A percentile compares a stretch with the other conserved stretches of the same genome.
Evolutionary conservation across 441 rosid genomes (phyloP).

Genomic region (Aleurites moluccanus): DNA sequence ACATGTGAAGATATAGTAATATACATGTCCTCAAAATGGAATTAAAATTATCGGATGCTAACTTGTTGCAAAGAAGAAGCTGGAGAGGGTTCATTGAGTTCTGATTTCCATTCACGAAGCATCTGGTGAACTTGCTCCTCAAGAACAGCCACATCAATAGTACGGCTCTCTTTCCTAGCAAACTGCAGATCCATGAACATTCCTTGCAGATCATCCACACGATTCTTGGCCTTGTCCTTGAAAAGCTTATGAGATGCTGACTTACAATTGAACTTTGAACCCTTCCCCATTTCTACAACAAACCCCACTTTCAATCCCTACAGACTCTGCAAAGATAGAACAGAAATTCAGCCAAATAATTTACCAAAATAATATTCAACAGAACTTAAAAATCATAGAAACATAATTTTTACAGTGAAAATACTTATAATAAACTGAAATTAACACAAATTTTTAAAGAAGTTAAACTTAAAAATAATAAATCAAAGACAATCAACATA

Average conservation of each 20-base stretch:
- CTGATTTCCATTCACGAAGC: constrained; percentile 99
- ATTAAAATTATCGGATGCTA: constrained; percentile 30
- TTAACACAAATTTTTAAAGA: too few relatives aligned
- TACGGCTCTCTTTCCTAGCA: constrained; percentile 90
- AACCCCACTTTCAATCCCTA: too few relatives aligned
- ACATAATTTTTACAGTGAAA: neutral
- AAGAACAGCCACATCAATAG: constrained; percentile 64
- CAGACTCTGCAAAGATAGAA: constrained; percentile 4
- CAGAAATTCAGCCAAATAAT: neutral
- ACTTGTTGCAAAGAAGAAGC: constrained; percentile 97
- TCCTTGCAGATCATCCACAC: constrained; percentile 97
- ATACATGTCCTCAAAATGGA: constrained; percentile 27
- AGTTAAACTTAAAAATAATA: neutral
- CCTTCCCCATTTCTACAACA: constrained; percentile 36
- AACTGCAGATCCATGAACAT: constrained; percentile 86
- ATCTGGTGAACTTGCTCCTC: constrained; percentile 99
- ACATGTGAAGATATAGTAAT: constrained; percentile 12
- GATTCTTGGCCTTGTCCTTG: constrained; percentile 95
- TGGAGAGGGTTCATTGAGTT: constrained; percentile 98
- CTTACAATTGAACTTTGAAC: constrained; percentile 66
- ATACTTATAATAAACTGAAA: neutral
- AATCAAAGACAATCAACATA: neutral
- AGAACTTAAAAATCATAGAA: too few relatives aligned
- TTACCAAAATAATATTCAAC: neutral
- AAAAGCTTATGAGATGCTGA: constrained; percentile 92